phyloP scores from a whole-genome alignment of 1,284 basidiomycete genomes.

The Leccinum holopus region DNA sequence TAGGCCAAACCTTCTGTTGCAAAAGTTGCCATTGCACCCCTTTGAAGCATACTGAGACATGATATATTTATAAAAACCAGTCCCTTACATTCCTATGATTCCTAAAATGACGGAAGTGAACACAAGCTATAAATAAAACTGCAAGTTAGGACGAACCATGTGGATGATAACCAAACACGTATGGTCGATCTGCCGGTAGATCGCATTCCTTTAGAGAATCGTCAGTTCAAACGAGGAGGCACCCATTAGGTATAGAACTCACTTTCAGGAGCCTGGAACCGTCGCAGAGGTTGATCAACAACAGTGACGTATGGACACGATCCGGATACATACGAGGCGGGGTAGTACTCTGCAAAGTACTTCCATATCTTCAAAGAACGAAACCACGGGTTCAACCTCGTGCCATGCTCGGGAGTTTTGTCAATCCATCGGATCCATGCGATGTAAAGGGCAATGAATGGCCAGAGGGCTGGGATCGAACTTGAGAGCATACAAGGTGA shows the following conservation, averaged over 20 bases:
- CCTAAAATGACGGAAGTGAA: constrained; percentile 40
- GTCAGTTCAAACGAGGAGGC: not conserved
- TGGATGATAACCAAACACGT: constrained; percentile 97
- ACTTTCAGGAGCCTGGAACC: constrained; percentile 28
- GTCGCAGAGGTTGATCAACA: not conserved
- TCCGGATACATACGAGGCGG: constrained; percentile 68
- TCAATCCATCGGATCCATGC: constrained; percentile 82
- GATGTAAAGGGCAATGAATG: constrained; percentile 77
- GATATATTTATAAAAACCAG: not conserved
- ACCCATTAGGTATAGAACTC: not conserved
- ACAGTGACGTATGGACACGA: not conserved
- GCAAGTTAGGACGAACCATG: constrained; percentile 61
- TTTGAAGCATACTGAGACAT: constrained; percentile 30
- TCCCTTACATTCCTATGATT: constrained; percentile 88
- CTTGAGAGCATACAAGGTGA: constrained; percentile 42
- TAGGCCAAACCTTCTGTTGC: constrained; percentile 74
- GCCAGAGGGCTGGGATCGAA: constrained; percentile 89
- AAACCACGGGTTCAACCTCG: constrained; percentile 76
- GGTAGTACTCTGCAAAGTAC: constrained; percentile 92
- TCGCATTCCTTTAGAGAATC: constrained; percentile 68
- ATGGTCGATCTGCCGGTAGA: constrained; percentile 86
- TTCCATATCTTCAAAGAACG: constrained; percentile 73
- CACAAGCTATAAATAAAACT: not conserved
- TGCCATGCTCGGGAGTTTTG: constrained; percentile 75
- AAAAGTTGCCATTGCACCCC: constrained; percentile 93